Evolutionary conservation across 2,329 filamentous ascomycete species (phyloP), one percentile per base, ranked within the genome.

Genomic region (Canariomyces notabilis): DNA sequence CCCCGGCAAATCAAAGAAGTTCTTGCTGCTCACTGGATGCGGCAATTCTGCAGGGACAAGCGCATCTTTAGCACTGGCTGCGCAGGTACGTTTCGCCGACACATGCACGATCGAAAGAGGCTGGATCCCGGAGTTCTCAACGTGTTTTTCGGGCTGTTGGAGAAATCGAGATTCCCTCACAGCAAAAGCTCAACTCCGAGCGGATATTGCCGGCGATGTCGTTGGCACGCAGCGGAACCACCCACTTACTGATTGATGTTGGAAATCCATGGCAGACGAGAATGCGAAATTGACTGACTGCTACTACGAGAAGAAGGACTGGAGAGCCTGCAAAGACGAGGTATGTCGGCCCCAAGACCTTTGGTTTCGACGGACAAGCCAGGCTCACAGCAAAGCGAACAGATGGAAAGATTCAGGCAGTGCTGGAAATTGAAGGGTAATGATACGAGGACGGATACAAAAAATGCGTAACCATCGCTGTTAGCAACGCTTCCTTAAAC

Each of bases 61-160:
- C 79, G 93, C 63, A 97, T 97, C 67, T 95, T 89, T 73, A 95
- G 89, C 73, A 97, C 91, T 2, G 93, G 91, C 48, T 97, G 91
- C 63, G 80, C 89, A 67, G 83, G 91, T 95, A 70, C 62, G 71
- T 58, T 44, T 35, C 21, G 37, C 31, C 37, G 29, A 39, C 14
- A 6, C 37, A 18, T 9, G 7, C 9, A n/a, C n/a, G n/a, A n/a
- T n/a, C n/a, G n/a, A n/a, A n/a, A 36, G 23, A 26, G 26, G n/a
- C 34, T 51, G 21, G 7, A 20, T 14, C 26, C 9, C 34, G 7
- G 22, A n/a, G 12, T 4, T 15, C 41, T 12, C 16, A 41, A 35
- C 22, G 33, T 33, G 34, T 29, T 35, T 26, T 4, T 33, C 37
- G 45, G 36, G 41, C 37, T 39, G 26, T 42, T 33, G n/a, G n/a